Conservation (phyloP, 352 stramenopile genomes). For the Nothophytophthora sp. region DNA sequence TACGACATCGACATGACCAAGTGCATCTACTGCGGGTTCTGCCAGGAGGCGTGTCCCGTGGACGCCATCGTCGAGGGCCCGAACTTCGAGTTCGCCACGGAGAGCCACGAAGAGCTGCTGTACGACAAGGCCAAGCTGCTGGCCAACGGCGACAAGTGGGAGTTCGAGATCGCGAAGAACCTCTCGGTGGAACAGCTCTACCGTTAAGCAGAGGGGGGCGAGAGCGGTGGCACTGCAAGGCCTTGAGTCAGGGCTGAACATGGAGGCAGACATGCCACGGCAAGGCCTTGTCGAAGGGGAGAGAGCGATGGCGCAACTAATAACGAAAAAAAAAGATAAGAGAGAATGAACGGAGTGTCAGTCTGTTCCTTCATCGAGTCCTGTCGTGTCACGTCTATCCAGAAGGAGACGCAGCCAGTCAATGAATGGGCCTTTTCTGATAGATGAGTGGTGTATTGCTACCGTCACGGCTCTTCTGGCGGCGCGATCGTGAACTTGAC, state of each 20-base stretch:
- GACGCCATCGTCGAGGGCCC: conserved; percentile 99
- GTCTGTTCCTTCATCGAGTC: conserved; percentile 6
- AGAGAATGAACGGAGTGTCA: conserved; percentile 31
- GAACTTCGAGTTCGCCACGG: conserved; percentile 99
- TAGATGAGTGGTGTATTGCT: conserved; percentile 7
- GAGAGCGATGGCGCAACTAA: too few relatives aligned
- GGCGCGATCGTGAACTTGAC: conserved; percentile 83
- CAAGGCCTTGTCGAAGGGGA: too few relatives aligned
- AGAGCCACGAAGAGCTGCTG: conserved; percentile 99
- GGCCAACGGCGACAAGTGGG: conserved; percentile 99
- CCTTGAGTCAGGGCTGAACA: neutral
- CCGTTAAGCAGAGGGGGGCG: conserved; percentile 80
- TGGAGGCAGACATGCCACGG: neutral
- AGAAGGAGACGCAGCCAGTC: neutral
- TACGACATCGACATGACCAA: conserved; percentile 99
- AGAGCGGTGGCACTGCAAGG: conserved; percentile 1
- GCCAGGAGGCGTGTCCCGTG: conserved; percentile 96
- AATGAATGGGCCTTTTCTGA: neutral
- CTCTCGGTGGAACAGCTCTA: conserved; percentile 99
- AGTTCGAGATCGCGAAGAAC: conserved; percentile 99
- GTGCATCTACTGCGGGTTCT: conserved; percentile 99
- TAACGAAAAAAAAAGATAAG: conserved; percentile 31
- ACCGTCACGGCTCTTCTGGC: conserved; percentile 48
- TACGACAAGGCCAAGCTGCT: conserved; percentile 99
- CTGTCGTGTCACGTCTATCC: neutral